Percentiles rank a stretch among this genome's conserved stretches.
Evolutionary conservation across 768 basidiomycete genomes (phyloP).

Genomic region (Mycena filopes): DNA sequence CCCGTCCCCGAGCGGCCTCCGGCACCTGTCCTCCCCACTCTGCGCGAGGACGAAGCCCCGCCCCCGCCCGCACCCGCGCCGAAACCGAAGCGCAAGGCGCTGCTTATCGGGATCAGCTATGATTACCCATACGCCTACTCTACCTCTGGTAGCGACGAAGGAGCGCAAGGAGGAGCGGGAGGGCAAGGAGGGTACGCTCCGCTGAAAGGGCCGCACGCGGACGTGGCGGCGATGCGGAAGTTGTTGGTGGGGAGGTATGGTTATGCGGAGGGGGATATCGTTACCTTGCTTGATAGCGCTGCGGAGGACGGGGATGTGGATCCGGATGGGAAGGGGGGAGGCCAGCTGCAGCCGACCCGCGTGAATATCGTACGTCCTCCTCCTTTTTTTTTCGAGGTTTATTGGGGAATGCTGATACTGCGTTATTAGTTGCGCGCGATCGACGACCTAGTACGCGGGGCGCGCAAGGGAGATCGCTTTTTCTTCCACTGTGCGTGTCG

Average conservation of each 20-base stretch:
- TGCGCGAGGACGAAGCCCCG: background rate
- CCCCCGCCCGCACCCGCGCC: background rate
- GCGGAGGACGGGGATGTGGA: background rate
- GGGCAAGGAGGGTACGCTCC: background rate
- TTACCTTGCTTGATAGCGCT: slow-evolving; percentile 18
- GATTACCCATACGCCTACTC: too few relatives aligned
- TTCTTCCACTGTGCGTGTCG: slow-evolving; percentile 65
- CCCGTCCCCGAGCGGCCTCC: background rate
- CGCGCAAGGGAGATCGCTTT: slow-evolving; percentile 59
- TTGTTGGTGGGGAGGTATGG: slow-evolving; percentile 17
- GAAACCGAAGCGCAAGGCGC: slow-evolving; percentile 17
- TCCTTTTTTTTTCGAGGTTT: background rate
- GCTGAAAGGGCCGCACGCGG: slow-evolving; percentile 27
- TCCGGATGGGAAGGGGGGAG: too few relatives aligned
- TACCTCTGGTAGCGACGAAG: too few relatives aligned
- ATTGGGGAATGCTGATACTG: background rate
- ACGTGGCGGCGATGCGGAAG: slow-evolving; percentile 17
- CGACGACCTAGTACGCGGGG: slow-evolving; percentile 53
- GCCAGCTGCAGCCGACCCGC: slow-evolving; percentile 26
- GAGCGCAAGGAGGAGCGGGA: too few relatives aligned
- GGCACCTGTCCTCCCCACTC: background rate
- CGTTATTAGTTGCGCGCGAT: slow-evolving; percentile 52
- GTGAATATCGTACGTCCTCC: slow-evolving; percentile 25
- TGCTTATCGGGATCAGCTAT: slow-evolving; percentile 28
- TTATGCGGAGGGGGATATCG: slow-evolving; percentile 19